Base-by-base conservation (phyloP, 1,139 yeast species). In the Williopsis jadinii region DNA sequence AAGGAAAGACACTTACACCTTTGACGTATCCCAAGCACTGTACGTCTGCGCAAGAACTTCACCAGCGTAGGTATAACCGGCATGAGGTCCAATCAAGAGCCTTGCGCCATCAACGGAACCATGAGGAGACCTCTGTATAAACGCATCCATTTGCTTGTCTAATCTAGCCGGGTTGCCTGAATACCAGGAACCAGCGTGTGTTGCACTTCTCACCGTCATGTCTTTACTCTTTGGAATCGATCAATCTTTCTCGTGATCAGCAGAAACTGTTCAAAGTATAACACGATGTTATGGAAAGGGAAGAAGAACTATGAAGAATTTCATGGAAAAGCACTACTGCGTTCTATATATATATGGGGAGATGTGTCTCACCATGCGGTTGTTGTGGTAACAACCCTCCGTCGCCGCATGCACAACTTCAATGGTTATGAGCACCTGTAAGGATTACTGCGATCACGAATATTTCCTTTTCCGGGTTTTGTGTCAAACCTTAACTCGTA, bases 131-230 rank as follows among this genome's bases (percentile, higher is more conserved):
- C 59, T 42, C 30, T 54, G 51, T 36, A 81, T 60, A 51, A 66
- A 75, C 2, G 54, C 54, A 11, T 69, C 70, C 28, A 88, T 51
- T 51, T 84, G 85, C 5, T 54, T 46, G 3, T 66, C 58, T 19
- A 88, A 67, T 15, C 58, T 58, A 3, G 53, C 41, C 2, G 70
- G 56, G 43, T 71, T 70, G 12, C 68, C 69, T 8, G 77, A 58
- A 60, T 92, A 92, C 98, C 98, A 92, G 2, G 85, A 63, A 1
- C 97, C 97, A 2, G 96, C 82, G 58, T 88, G 97, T 3, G 95
- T 72, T 1, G 95, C 95, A 6, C 36, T 9, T 43, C 49, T 45
- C 28, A 31, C 28, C 6, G 32, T 29, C 39, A 37, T 37, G 6
- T 19, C 4, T 4, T 19, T 19, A 19, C 6, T 19, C 24, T 19